Conservation (phyloP, 805 yeast genomes). For the Candida sithepensis region DNA sequence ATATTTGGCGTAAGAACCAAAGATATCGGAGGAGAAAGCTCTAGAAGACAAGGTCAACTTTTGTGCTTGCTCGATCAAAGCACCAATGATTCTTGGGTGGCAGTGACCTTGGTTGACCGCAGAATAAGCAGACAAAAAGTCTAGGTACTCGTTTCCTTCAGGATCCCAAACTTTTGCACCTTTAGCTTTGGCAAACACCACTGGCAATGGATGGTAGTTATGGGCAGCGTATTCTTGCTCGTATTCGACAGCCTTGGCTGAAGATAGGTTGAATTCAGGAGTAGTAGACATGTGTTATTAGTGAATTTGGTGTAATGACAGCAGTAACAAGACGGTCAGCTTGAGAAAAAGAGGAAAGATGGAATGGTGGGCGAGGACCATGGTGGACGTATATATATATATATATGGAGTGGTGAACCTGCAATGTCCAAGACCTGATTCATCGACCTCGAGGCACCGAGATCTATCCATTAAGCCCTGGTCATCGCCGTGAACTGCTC, state of each 20-base stretch:
- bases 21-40: constrained; percentile 87
- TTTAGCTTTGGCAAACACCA: constrained; percentile 77
- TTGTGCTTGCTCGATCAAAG: constrained; percentile 83
- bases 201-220: constrained; percentile 96
- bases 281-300: constrained; percentile 20
- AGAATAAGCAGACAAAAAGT: constrained; percentile 90
- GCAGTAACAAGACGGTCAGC: no score
- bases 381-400: neutral
- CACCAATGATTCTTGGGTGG: constrained; percentile 86
- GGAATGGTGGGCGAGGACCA: neutral
- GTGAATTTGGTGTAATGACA: no score
- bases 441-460: neutral
- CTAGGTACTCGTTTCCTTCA: constrained; percentile 90
- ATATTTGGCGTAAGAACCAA: constrained; percentile 83
- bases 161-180: constrained; percentile 99
- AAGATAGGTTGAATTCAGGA: constrained; percentile 49
- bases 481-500: constrained; percentile 1
- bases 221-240: constrained; percentile 89
- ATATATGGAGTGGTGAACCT: neutral
- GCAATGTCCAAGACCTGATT: no score
- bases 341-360: neutral
- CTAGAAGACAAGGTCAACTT: constrained; percentile 82
- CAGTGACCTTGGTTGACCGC: constrained; percentile 99
- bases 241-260: constrained; percentile 59
- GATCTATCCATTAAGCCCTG: neutral